A percentile compares a stretch with the other conserved stretches of the same genome.
These are phyloP conservation scores for Phytophthora capsici DNA, from an alignment of 352 stramenopile species.

Conservation along the genomic window DNA sequence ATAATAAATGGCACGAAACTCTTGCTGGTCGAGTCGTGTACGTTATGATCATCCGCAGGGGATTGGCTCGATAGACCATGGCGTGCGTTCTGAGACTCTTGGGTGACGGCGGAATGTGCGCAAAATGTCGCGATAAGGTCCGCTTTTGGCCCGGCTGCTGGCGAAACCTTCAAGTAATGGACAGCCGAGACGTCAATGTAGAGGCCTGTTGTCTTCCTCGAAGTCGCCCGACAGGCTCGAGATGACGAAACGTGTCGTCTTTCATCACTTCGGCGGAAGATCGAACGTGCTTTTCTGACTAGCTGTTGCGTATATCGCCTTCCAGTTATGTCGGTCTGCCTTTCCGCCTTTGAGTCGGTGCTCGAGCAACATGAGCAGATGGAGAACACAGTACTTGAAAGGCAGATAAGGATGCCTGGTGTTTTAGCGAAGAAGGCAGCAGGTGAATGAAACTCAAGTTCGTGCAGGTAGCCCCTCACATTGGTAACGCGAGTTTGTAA, in stretches of 20 bases:
- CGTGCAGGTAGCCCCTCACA: background rate
- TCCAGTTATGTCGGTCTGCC: background rate
- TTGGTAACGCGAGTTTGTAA: conserved; percentile 19
- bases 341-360: conserved; percentile 9
- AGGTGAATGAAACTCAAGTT: conserved; percentile 8
- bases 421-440: conserved; percentile 5
- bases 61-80: background rate
- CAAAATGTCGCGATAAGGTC: conserved; percentile 12
- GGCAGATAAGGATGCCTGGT: background rate
- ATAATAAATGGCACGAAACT: too few relatives aligned
- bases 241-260: conserved; percentile 16
- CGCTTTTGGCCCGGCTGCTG: too few relatives aligned
- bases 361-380: conserved; percentile 11
- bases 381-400: background rate
- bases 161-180: conserved; percentile 32
- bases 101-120: conserved; percentile 26
- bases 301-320: conserved; percentile 8
- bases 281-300: conserved; percentile 23
- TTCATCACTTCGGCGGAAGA: conserved; percentile 18
- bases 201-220: background rate
- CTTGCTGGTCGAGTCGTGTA: conserved; percentile 3
- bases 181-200: conserved; percentile 17
- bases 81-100: conserved; percentile 1
- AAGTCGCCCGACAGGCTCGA: background rate
- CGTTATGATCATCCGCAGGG: background rate